Evolutionary conservation across 805 yeast species (phyloP).

Genomic region (Yamadazyma nakazawae): DNA sequence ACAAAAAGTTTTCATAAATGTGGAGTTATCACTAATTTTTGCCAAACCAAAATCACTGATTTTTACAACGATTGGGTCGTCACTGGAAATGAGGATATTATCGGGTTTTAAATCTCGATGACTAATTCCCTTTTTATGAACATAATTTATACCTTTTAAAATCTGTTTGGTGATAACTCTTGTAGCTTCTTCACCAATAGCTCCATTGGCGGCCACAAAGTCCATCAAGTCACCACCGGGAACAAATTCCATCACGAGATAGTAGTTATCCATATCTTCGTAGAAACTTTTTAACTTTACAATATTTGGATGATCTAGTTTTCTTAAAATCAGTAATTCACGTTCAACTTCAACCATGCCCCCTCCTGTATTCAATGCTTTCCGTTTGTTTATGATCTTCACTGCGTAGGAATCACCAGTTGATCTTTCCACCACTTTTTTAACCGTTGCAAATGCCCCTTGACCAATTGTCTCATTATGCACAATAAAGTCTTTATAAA

Average conservation of each 20-base stretch:
- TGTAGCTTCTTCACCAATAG: constrained; percentile 87
- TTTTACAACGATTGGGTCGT: constrained; percentile 88
- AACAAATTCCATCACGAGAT: constrained; percentile 91
- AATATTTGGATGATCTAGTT: constrained; percentile 79
- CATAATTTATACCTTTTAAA: constrained; percentile 77
- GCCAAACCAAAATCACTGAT: constrained; percentile 97
- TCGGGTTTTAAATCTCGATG: constrained; percentile 97
- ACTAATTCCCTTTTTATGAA: constrained; percentile 87
- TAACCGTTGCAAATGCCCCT: constrained; percentile 98
- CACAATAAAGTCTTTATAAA: constrained; percentile 68
- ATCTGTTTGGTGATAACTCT: constrained; percentile 84
- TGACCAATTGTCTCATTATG: constrained; percentile 87
- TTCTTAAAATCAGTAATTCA: constrained; percentile 76
- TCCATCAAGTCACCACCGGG: constrained; percentile 98
- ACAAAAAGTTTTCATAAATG: constrained; percentile 93
- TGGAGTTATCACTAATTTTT: constrained; percentile 77
- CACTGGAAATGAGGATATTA: constrained; percentile 84
- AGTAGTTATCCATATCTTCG: constrained; percentile 78
- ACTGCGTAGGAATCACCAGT: constrained; percentile 89
- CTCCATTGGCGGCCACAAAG: constrained; percentile 88
- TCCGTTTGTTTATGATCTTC: constrained; percentile 80
- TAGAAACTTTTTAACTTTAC: constrained; percentile 80
- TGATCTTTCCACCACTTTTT: constrained; percentile 80
- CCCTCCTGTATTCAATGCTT: constrained; percentile 61
- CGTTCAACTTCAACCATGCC: constrained; percentile 75